Base-by-base conservation (phyloP, 2,329 filamentous ascomycete genomes). In the Hymenoscyphus linearis region DNA sequence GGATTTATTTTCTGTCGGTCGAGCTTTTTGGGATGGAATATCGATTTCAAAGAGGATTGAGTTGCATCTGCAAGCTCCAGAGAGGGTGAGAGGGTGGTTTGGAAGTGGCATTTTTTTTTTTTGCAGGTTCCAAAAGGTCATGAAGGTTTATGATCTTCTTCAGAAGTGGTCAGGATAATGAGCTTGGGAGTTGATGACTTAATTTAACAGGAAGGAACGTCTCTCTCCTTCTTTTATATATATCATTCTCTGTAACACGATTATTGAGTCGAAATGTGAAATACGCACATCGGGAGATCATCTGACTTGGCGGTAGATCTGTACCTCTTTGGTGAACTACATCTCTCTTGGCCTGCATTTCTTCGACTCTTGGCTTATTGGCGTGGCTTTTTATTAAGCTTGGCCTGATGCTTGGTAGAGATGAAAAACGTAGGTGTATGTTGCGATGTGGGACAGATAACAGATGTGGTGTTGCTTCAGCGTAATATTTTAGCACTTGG, bases 31-130 rank as follows among this genome's bases (percentile, higher is more conserved):
- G 26, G 52, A 53, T 22, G 52, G 52, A 25, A 53, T 53, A 13
- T 22, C n/a, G 52, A 53, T 27, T 53, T 53, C 52, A 25, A 53
- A 53, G 26, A 53, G 52, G 9, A 53, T 26, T 16, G 52, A 53
- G 25, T 53, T 53, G 52, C 52, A 53, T 27, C 52, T n/a, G 52
- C 52, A 53, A n/a, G 52, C 25, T 27, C 52, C 52, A 25, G 52
- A 53, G 26, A 53, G 52, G 13, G 25, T 27, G 27, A 53, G 52
- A 2, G 25, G 16, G 14, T 53, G 52, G 52, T 27, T 53, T 53
- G 52, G 52, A 2, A 34, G 27, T 27, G 52, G 52, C 52, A 53
- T 53, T 50, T 50, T 34, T 25, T 26, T 22, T n/a, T 26, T 27
- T 52, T 27, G 50, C 4, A n/a, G 26, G 25, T 16, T 9, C 31